Percentiles rank a stretch among this genome's conserved stretches.
Conservation (phyloP, 192 early-diverging fungal species). For the Allomyces macrogynus region DNA sequence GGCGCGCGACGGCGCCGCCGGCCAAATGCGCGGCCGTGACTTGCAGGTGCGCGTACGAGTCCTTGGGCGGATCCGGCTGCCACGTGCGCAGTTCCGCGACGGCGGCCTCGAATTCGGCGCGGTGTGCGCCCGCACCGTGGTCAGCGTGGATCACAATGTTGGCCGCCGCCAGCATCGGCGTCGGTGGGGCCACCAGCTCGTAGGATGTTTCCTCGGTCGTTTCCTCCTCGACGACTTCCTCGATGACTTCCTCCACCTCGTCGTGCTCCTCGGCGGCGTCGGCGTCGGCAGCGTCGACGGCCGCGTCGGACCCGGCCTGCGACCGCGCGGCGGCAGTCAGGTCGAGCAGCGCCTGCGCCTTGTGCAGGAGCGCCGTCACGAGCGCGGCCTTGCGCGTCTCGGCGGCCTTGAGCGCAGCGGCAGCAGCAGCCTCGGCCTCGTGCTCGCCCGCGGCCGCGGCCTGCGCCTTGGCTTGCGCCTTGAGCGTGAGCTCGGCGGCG, state of each 20-base stretch:
- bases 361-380: background rate
- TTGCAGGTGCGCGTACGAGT: conserved; percentile 27
- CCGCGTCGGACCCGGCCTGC: too few relatives aligned
- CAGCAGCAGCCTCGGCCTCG: conserved; percentile 18
- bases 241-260: conserved; percentile 31
- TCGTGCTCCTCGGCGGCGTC: conserved; percentile 64
- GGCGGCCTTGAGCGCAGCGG: conserved; percentile 19
- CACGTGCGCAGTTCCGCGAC: conserved; percentile 39
- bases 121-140: conserved; percentile 9
- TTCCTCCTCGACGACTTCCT: too few relatives aligned
- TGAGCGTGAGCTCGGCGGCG: conserved; percentile 39
- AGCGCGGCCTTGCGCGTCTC: conserved; percentile 27
- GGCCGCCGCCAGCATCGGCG: conserved; percentile 21
- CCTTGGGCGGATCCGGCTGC: conserved; percentile 29
- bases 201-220: too few relatives aligned
- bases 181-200: conserved; percentile 17
- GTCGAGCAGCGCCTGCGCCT: background rate
- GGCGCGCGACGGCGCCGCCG: conserved; percentile 20
- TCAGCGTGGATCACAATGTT: conserved; percentile 6
- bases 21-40: conserved; percentile 34
- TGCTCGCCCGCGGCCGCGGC: background rate
- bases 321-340: too few relatives aligned
- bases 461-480: conserved; percentile 2
- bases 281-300: conserved; percentile 7
- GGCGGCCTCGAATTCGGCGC: conserved; percentile 29